Evolutionary conservation across 1,284 basidiomycete species (phyloP), one percentile per base, ranked within the genome.

Genomic region (Caloboletus firmus): DNA sequence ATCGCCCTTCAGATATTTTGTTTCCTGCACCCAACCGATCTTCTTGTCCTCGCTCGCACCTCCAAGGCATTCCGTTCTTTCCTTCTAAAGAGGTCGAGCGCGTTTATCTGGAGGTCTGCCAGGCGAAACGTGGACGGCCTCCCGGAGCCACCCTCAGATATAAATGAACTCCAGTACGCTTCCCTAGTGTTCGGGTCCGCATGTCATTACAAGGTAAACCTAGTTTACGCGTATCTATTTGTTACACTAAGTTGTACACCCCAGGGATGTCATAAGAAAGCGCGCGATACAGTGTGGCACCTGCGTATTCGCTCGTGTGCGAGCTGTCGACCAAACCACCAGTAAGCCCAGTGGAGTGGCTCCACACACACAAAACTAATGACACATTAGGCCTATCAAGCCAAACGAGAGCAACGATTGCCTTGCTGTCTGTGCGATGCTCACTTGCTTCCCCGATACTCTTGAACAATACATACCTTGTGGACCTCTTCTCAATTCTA

Each of bases 81-180:
- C n/a, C 61, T 75, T 42, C 59, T 71, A 18, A 59, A 59, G 10
- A 57, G 52, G 22, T 54, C 61, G 2, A 28, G 62, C 5, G 49
- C 51, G 18, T 61, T 59, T 24, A 52, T 74, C 40, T 72, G 73
- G 71, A 59, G 48, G 20, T 59, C 61, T 43, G 59, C 71, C 11
- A 60, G 72, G 26, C 24, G 32, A 51, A 63, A 61, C 31, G n/a
- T 72, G 31, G 46, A 20, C 12, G 53, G 48, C 11, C 56, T 73
- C 28, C 73, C 72, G 3, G 68, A 72, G 9, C 65, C 59, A 26
- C 73, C 64, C 7, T 35, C 59, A 18, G 66, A 66, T 57, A 41
- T 74, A 49, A 67, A 49, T 34, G 73, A 73, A 49, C 36, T 67
- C 34, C 66, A 63, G 49, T 74, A 73, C 30, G 72, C 72, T n/a